A percentile compares a stretch with the other conserved stretches of the same genome.
phyloP scores from a whole-genome alignment of 1,284 basidiomycete genomes.

The Ustilago bromivora region DNA sequence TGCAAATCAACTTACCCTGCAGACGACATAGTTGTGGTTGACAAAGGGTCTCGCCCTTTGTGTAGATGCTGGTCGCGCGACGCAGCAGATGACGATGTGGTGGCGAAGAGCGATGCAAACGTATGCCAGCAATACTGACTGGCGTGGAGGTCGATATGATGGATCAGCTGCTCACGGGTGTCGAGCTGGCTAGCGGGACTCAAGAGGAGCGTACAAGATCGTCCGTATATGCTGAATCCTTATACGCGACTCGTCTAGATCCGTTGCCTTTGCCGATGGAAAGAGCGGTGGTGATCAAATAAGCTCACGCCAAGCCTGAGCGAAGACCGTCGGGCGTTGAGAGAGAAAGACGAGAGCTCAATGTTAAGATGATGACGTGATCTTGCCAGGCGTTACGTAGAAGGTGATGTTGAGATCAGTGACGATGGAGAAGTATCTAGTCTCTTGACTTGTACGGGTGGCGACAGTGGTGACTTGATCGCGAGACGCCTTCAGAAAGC shows the following conservation, averaged over 20 bases:
- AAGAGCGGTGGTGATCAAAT: neutral
- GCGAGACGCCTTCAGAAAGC: neutral
- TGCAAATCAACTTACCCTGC: conserved; percentile 34
- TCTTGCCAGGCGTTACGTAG: neutral
- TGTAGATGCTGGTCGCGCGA: neutral
- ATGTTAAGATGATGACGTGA: neutral
- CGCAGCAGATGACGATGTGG: neutral
- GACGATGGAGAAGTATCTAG: neutral
- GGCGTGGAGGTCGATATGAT: conserved; percentile 1
- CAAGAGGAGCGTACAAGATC: conserved; percentile 12
- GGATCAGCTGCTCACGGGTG: neutral
- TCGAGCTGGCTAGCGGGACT: conserved; percentile 7
- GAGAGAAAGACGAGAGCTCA: neutral
- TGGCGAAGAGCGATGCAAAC: neutral
- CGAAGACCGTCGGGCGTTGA: conserved; percentile 27
- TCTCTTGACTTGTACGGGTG: neutral
- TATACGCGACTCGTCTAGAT: conserved; percentile 13
- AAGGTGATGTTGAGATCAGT: neutral
- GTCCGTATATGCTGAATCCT: conserved; percentile 28
- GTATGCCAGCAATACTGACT: neutral
- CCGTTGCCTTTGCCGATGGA: neutral
- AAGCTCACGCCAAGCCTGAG: conserved; percentile 19
- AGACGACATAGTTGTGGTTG: conserved; percentile 23
- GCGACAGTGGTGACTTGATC: neutral
- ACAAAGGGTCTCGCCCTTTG: neutral